Percentiles rank a stretch among this genome's conserved stretches.
Evolutionary conservation across 2,329 filamentous ascomycete species (phyloP).

Genomic region (Ophiocordyceps camponoti-saundersi): DNA sequence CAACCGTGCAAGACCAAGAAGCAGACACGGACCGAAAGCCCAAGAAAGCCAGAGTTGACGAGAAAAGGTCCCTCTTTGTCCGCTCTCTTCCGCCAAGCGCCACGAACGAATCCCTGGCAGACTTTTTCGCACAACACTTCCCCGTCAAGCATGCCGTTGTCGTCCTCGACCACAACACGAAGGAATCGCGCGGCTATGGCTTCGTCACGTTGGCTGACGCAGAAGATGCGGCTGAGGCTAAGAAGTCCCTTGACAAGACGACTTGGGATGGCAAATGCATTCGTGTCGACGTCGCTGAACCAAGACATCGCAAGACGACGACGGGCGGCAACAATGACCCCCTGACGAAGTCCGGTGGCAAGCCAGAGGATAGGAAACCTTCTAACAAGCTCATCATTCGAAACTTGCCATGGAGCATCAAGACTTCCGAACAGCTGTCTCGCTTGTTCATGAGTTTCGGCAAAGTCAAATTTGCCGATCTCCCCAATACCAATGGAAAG

Average conservation of each 20-base stretch:
- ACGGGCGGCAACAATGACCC: slow-evolving; percentile 23
- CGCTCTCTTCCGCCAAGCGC: slow-evolving; percentile 64
- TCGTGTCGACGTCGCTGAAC: slow-evolving; percentile 74
- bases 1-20: slow-evolving; percentile 6
- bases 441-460: slow-evolving; percentile 74
- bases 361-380: slow-evolving; percentile 37
- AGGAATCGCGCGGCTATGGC: slow-evolving; percentile 78
- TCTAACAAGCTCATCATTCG: slow-evolving; percentile 71
- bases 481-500: slow-evolving; percentile 63
- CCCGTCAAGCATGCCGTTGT: slow-evolving; percentile 94
- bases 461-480: slow-evolving; percentile 73
- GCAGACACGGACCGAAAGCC: slow-evolving; percentile 12
- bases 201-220: slow-evolving; percentile 94
- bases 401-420: slow-evolving; percentile 93
- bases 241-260: slow-evolving; percentile 64
- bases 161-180: slow-evolving; percentile 70
- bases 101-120: slow-evolving; percentile 68
- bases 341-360: slow-evolving; percentile 30
- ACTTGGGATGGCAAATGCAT: slow-evolving; percentile 67
- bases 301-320: slow-evolving; percentile 50
- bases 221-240: slow-evolving; percentile 72
- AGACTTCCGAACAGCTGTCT: slow-evolving; percentile 63
- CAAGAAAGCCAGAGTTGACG: slow-evolving; percentile 43
- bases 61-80: slow-evolving; percentile 68
- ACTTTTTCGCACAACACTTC: slow-evolving; percentile 85